These are phyloP conservation scores for Fusarium camptoceras DNA, from an alignment of 2,329 filamentous ascomycete species.

Conservation along the genomic window DNA sequence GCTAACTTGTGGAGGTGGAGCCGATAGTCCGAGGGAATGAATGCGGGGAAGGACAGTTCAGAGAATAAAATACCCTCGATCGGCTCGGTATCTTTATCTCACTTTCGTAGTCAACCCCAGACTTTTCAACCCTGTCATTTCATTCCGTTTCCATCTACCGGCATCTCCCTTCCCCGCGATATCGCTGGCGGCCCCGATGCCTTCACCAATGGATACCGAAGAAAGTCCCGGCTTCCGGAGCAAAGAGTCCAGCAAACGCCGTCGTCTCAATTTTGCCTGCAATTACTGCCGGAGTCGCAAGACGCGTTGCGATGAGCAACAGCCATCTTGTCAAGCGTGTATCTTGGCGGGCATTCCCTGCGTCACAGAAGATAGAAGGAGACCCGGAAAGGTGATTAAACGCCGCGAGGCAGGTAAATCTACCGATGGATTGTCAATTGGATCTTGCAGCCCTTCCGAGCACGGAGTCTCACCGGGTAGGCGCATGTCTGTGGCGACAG, in stretches of 20 bases:
- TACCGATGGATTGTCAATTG: neutral
- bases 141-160: neutral
- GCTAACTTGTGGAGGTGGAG: slow-evolving; percentile 20
- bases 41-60: slow-evolving; percentile 11
- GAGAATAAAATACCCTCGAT: slow-evolving; percentile 13
- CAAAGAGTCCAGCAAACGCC: neutral
- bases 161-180: slow-evolving; percentile 4
- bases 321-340: slow-evolving; percentile 10
- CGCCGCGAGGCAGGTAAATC: slow-evolving; percentile 12
- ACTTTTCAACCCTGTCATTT: neutral
- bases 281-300: slow-evolving; percentile 21
- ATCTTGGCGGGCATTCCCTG: neutral
- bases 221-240: slow-evolving; percentile 7
- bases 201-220: slow-evolving; percentile 19
- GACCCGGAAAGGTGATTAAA: slow-evolving; percentile 11
- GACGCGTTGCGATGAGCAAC: slow-evolving; percentile 9
- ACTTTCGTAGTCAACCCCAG: neutral
- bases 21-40: slow-evolving; percentile 11
- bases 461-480: neutral
- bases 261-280: slow-evolving; percentile 23
- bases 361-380: slow-evolving; percentile 9
- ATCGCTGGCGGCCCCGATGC: neutral
- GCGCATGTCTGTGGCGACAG: neutral
- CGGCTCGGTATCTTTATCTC: slow-evolving; percentile 20
- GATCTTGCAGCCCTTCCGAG: neutral